A percentile compares a stretch with the other conserved stretches of the same genome.
Evolutionary conservation across 2,329 filamentous ascomycete genomes (phyloP).

Genomic region (Cephalotrichum gorgonifer): DNA sequence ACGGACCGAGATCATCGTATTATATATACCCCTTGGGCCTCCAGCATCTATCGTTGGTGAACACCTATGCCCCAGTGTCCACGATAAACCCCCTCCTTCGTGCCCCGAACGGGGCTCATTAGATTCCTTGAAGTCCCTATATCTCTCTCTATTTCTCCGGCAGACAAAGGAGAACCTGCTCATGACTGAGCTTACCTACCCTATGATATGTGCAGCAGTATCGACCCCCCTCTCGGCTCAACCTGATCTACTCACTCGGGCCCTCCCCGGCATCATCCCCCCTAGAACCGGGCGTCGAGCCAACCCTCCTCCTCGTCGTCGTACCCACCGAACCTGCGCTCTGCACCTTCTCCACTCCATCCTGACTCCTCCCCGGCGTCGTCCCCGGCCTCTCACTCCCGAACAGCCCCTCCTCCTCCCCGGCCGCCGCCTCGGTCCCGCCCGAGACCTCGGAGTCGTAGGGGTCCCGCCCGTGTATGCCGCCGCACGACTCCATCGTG

Average conservation of each 20-base stretch:
- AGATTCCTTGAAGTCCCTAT: too few species aligned
- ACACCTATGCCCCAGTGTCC: too few species aligned
- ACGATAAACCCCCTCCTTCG: too few species aligned
- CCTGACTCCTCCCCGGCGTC: slow-evolving; percentile 18
- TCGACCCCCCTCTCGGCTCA: too few species aligned
- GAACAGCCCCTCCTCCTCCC: slow-evolving; percentile 1
- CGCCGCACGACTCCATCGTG: slow-evolving; percentile 67
- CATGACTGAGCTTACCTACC: too few species aligned
- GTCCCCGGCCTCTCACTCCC: not conserved
- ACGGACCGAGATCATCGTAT: too few species aligned
- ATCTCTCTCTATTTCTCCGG: too few species aligned
- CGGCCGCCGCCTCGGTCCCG: not conserved
- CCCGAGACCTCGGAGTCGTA: slow-evolving; percentile 11
- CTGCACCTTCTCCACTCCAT: slow-evolving; percentile 20
- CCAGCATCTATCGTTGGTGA: too few species aligned
- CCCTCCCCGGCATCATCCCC: not conserved
- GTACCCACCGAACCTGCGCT: slow-evolving; percentile 15
- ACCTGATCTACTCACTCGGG: not conserved
- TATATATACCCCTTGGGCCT: too few species aligned
- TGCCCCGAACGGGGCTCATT: too few species aligned
- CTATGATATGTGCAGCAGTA: too few species aligned
- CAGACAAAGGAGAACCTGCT: too few species aligned
- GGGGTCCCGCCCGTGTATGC: slow-evolving; percentile 37
- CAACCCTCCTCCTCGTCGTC: slow-evolving; percentile 15
- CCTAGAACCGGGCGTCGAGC: not conserved